Conservation (phyloP, 208 protist species). For the Crithidia mellificae region DNA sequence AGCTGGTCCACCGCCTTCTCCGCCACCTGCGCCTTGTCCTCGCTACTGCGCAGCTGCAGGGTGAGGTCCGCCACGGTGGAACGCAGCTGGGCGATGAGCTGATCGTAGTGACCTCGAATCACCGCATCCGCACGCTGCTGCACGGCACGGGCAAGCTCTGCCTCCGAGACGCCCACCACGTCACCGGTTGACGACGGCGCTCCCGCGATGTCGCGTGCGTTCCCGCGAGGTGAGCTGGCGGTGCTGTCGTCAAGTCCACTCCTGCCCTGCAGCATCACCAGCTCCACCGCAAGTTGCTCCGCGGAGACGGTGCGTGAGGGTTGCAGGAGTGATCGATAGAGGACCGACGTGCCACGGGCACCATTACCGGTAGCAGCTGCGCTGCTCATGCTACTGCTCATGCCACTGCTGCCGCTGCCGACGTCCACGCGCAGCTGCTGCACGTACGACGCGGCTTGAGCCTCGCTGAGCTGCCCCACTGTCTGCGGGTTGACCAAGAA, state of each 20-base stretch:
- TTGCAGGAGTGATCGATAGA: slow-evolving; percentile 36
- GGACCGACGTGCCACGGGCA: too few species aligned
- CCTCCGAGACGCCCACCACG: slow-evolving; percentile 2
- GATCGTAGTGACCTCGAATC: slow-evolving; percentile 22
- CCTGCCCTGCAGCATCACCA: slow-evolving; percentile 47
- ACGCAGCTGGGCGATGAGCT: slow-evolving; percentile 26
- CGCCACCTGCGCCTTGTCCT: slow-evolving; percentile 37
- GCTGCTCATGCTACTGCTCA: neutral
- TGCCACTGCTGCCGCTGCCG: neutral
- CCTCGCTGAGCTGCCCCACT: slow-evolving; percentile 29
- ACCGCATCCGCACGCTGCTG: slow-evolving; percentile 26
- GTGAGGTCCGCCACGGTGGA: slow-evolving; percentile 32
- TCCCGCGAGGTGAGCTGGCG: neutral
- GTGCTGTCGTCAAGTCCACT: neutral
- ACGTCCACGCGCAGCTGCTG: slow-evolving; percentile 25
- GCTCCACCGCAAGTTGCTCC: slow-evolving; percentile 71
- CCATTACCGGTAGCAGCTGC: too few species aligned
- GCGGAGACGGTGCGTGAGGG: slow-evolving; percentile 37
- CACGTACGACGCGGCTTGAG: slow-evolving; percentile 54
- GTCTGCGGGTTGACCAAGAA: slow-evolving; percentile 23
- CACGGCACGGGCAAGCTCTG: slow-evolving; percentile 13
- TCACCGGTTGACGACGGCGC: neutral
- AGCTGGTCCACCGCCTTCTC: slow-evolving; percentile 45
- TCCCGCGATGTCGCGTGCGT: neutral
- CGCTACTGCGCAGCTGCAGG: slow-evolving; percentile 33